A percentile compares a stretch with the other conserved stretches of the same genome.
These are phyloP conservation scores for Hypoxylon sp. DNA, from an alignment of 2,329 filamentous ascomycete species.

Conservation along the genomic window DNA sequence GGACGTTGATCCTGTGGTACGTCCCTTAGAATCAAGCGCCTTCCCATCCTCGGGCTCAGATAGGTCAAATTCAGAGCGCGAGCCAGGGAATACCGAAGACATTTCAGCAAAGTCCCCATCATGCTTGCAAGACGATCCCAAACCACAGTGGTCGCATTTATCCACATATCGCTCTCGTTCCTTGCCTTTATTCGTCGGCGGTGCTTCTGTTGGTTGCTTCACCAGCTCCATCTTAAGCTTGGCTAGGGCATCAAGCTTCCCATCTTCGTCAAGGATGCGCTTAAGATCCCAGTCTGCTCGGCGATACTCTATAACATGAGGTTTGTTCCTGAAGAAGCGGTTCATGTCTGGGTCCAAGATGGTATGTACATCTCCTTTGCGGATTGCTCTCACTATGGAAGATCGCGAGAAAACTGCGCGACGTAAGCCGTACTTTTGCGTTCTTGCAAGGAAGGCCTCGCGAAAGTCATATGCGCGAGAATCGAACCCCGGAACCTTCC, in stretches of 20 bases:
- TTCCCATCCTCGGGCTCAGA: neutral
- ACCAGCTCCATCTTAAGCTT: slow-evolving; percentile 28
- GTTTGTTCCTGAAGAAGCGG: slow-evolving; percentile 55
- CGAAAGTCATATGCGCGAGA: slow-evolving; percentile 41
- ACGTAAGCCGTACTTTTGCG: neutral
- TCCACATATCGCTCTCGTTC: neutral
- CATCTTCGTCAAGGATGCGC: slow-evolving; percentile 55
- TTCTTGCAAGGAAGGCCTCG: slow-evolving; percentile 37
- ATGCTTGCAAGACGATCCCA: neutral
- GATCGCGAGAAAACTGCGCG: neutral
- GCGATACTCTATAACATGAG: slow-evolving; percentile 52
- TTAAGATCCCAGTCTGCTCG: slow-evolving; percentile 56
- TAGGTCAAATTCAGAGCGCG: neutral
- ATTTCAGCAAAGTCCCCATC: neutral
- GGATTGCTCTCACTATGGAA: neutral
- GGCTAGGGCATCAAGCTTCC: slow-evolving; percentile 38
- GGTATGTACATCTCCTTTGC: neutral
- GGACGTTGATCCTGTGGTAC: neutral
- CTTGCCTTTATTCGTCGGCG: neutral
- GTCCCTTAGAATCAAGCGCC: neutral
- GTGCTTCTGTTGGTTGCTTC: slow-evolving; percentile 33
- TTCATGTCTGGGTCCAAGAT: slow-evolving; percentile 36
- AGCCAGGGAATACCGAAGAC: neutral
- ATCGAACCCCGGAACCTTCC: slow-evolving; percentile 52
- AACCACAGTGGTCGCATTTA: neutral